Evolutionary conservation across 768 basidiomycete genomes (phyloP).

Genomic region (Albatrellus ellisii): DNA sequence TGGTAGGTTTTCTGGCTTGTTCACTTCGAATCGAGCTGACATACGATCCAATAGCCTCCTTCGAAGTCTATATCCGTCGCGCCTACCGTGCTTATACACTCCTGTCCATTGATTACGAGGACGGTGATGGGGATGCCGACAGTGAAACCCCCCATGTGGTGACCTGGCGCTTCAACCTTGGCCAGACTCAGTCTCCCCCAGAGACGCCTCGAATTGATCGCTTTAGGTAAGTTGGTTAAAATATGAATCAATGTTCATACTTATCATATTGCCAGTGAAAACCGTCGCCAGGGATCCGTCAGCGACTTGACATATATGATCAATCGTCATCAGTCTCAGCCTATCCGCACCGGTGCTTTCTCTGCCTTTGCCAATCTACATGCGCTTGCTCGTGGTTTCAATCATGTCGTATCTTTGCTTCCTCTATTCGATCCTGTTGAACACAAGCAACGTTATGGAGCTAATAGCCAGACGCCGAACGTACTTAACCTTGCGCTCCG

Average conservation of each 20-base stretch:
- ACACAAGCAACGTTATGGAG: constrained; percentile 63
- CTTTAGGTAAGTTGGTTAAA: constrained; percentile 26
- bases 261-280: constrained; percentile 27
- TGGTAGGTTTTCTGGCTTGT: constrained; percentile 31
- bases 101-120: constrained; percentile 88
- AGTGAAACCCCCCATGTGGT: constrained; percentile 71
- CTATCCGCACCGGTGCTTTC: constrained; percentile 82
- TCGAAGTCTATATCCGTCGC: constrained; percentile 92
- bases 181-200: constrained; percentile 76
- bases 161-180: constrained; percentile 94
- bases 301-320: constrained; percentile 94
- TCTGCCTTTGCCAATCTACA: constrained; percentile 75
- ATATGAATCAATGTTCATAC: not conserved
- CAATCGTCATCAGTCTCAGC: constrained; percentile 74
- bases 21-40: not conserved
- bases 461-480: constrained; percentile 67
- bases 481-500: constrained; percentile 92
- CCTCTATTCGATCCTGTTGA: constrained; percentile 64
- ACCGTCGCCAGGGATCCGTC: constrained; percentile 80
- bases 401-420: constrained; percentile 56
- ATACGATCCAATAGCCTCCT: constrained; percentile 47
- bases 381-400: constrained; percentile 60
- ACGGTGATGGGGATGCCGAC: constrained; percentile 76
- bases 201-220: constrained; percentile 57
- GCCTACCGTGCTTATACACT: constrained; percentile 91